Evolutionary conservation across 352 stramenopile genomes (phyloP), one percentile per base, ranked within the genome.

Genomic region (Phytophthora fragariaefolia): DNA sequence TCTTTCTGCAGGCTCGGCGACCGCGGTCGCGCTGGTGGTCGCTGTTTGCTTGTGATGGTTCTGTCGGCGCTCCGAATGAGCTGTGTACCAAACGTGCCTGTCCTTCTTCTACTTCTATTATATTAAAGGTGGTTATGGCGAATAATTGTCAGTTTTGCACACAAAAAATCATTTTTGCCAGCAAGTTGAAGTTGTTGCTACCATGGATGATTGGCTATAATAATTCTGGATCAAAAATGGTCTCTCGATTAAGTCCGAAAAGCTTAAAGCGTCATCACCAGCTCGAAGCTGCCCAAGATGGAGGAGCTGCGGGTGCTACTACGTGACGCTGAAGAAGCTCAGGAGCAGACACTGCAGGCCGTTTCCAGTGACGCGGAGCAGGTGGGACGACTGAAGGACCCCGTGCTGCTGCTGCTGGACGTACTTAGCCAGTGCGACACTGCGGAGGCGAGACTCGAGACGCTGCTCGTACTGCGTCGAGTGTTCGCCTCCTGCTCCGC

Each of bases 391-490:
- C 66, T 88, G 34, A 84, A 84, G 48, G 77, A 82, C 53, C 59
- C 79, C 0, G 65, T 85, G 15, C 36, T 85, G 30, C 75, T 88
- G 58, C 59, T 88, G 30, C 66, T 88, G 26, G 75, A 86, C 40
- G 57, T 88, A 22, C 62, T 88, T 48, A 54, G 58, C 18, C 77
- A 86, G 48, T 53, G 70, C 28, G 63, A 80, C 36, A 60, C 24
- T 24, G 27, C 23, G 7, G 47, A 58, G 32, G 53, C 66, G 24
- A 75, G 79, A 26, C 50, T 42, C 4, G 70, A 85, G 40, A 73
- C 73, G 63, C 64, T 86, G 0, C 46, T 63, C n/a, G 77, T 79
- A 18, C 65, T 88, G 26, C 67, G 49, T 1, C 77, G 80, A 32
- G 54, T 86, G 40, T 84, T 88, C 32, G 43, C 65, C 9, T 52